Evolutionary conservation across 306 rosid genomes (phyloP), one percentile per base, ranked within the genome.

Genomic region (Casuarina glauca): DNA sequence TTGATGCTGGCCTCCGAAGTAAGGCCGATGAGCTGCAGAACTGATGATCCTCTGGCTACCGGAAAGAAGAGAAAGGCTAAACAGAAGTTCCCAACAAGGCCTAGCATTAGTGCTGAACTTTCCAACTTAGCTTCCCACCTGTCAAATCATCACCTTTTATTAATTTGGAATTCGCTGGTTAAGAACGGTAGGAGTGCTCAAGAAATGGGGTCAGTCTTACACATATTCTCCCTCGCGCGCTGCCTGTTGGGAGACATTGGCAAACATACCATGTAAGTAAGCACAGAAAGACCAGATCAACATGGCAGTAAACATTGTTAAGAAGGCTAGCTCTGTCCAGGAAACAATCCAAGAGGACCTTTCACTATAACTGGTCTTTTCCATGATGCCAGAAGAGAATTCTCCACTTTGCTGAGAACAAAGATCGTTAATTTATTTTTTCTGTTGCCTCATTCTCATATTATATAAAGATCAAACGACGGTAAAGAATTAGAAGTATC

Each of bases 111-210:
- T 6, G 81, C 86, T 48, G 88, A 68, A 71, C 74, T 72, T 78
- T 80, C 83, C 42, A 88, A 69, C 86, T 83, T 88, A 57, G 80
- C 81, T 83, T 86, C 83, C 93, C 95, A 88, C 81, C 90, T 87
- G 83, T 72, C 76, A 62, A 48, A 44, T 13, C 13, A 15, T 53
- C 63, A 81, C 17, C 32, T 49, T 67, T 50, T 74, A 36, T 13
- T 15, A 62, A 13, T 36, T 36, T 57, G 1, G 32, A 26, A 26
- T 26, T 26, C 32, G 32, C 32, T 26, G 32, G 32, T 26, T 26
- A 26, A 26, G 32, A 26, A 26, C 32, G 32, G 32, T 26, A 26
- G 32, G 32, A 26, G 32, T 26, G 32, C 32, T 26, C 19, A 69
- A 17, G 9, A 19, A 70, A 69, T 12, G 16, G n/a, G 72, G 63